These are phyloP conservation scores for Botrytis byssoidea DNA, from an alignment of 2,329 filamentous ascomycete genomes.

Conservation along the genomic window DNA sequence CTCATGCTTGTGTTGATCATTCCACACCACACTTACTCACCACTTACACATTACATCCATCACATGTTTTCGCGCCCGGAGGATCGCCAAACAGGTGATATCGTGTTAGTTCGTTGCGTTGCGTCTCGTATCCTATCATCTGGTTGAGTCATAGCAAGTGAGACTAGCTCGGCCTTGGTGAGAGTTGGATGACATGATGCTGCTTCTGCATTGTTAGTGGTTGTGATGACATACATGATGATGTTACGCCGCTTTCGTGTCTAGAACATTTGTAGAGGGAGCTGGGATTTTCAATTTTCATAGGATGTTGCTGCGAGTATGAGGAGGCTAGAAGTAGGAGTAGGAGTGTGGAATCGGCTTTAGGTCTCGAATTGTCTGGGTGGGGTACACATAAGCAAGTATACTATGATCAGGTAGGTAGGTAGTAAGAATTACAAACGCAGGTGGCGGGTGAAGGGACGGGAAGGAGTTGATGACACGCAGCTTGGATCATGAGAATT, in stretches of 20 bases:
- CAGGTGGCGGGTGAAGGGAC: not conserved
- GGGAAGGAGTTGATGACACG: not conserved
- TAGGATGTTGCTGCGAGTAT: not conserved
- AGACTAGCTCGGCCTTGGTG: not conserved
- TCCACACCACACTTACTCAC: not conserved
- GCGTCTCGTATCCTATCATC: not conserved
- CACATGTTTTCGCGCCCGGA: slow-evolving; percentile 2
- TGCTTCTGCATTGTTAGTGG: not conserved
- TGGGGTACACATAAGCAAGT: not conserved
- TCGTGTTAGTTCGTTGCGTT: not conserved
- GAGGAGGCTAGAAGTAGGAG: too few species aligned
- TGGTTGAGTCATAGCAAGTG: not conserved
- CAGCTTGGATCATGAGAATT: not conserved
- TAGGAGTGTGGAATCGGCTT: not conserved
- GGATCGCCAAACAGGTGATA: not conserved
- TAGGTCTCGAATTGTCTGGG: not conserved
- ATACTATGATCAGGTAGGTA: not conserved
- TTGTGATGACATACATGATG: too few species aligned
- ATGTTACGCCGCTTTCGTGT: not conserved
- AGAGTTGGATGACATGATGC: not conserved
- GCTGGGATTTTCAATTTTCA: not conserved
- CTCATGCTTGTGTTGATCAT: not conserved
- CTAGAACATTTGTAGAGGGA: not conserved
- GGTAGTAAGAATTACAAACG: not conserved
- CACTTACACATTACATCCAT: not conserved